Base-by-base conservation (phyloP, 1,284 basidiomycete species). In the Puccinia hordei region DNA sequence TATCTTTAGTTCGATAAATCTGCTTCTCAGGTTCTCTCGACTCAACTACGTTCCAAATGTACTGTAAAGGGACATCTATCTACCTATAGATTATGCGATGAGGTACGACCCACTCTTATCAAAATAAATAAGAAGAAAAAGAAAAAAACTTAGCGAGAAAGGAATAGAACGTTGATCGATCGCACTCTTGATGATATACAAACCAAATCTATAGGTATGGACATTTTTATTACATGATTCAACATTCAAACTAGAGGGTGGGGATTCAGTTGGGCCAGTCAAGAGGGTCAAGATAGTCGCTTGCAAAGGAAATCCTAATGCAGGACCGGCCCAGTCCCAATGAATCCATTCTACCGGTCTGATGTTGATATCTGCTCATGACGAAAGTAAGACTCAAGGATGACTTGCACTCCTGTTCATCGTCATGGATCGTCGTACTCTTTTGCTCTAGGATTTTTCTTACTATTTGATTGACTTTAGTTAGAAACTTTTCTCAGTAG, bases 1-100 rank as follows among this genome's bases (percentile, higher is more conserved):
- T n/a, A n/a, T n/a, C n/a, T n/a, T 3, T 86, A 98, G 94, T 97
- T 96, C 86, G 95, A 98, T 89, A 96, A 95, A 87, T 93, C 92
- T 65, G 88, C 96, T 74, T 93, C 94, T 73, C 93, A 95, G 85
- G 93, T 90, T 53, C 90, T 98, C 87, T 90, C 93, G 71, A 93
- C 92, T 87, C 90, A 92, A 84, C 93, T 97, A 73, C 96, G 96
- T 88, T 91, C 90, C 63, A 98, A 98, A 89, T 93, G 94, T 33
- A 91, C 90, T 9, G 89, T 96, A 82, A 96, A 96, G 89, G 95
- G 93, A 24, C 92, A 95, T 85, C 87, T 97, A 68, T 90, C 92
- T 83, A 96, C 93, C 0, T 97, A 97, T 87, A 90, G 94, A n/a
- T 89, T 95, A 1, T 95, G 93, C 85, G 95, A 97, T 87, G 95